Percentiles rank a stretch among this genome's conserved stretches.
These are phyloP conservation scores for Coemansia sp. DNA, from an alignment of 192 early-diverging fungal genomes.

Conservation along the genomic window DNA sequence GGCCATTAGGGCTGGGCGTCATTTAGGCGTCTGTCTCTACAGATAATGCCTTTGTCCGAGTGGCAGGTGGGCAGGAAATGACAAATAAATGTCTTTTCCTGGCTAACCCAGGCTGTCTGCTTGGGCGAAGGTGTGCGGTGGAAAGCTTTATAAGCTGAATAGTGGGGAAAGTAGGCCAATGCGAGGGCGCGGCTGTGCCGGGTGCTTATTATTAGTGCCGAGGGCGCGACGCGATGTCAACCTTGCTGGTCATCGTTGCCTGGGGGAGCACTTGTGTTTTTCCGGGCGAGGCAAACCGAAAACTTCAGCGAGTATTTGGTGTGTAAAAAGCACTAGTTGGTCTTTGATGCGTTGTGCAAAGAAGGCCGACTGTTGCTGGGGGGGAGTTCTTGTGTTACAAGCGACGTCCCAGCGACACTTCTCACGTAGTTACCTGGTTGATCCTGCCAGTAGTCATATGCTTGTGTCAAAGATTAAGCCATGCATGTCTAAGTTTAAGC, in stretches of 20 bases:
- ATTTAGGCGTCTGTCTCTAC: neutral
- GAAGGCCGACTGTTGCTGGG: too few species aligned
- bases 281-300: too few species aligned
- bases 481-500: constrained; percentile 74
- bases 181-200: too few species aligned
- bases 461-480: constrained; percentile 79
- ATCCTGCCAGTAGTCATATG: constrained; percentile 79
- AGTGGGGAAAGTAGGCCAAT: neutral
- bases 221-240: too few species aligned
- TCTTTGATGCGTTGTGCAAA: too few species aligned
- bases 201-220: neutral
- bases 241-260: too few species aligned
- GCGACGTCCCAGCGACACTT: neutral
- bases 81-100: neutral
- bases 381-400: too few species aligned
- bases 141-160: neutral
- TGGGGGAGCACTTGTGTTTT: too few species aligned
- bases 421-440: constrained; percentile 62
- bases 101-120: neutral
- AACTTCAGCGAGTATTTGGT: too few species aligned
- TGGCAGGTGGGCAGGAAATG: neutral
- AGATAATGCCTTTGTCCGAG: neutral
- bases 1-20: neutral
- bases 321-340: too few species aligned
- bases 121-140: neutral